Evolutionary conservation across 768 basidiomycete species (phyloP).

Genomic region (Strobilomyces echinocephalus): DNA sequence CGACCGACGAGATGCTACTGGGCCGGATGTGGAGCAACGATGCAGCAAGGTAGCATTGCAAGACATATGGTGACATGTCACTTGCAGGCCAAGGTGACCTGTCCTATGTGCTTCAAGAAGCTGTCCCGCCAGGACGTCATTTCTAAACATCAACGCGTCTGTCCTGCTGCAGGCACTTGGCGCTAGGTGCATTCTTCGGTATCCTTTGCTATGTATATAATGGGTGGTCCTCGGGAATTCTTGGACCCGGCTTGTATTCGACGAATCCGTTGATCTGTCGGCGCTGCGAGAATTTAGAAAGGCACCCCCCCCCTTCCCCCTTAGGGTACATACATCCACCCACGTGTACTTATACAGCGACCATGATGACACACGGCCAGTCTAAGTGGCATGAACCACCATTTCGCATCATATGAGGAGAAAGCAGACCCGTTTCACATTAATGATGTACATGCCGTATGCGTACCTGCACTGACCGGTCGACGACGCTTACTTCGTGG

Average conservation of each 20-base stretch:
- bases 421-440: neutral
- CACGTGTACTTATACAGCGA: neutral
- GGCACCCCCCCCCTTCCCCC: neutral
- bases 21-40: conserved; percentile 16
- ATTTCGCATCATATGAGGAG: neutral
- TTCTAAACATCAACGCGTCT: conserved; percentile 24
- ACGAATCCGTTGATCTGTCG: neutral
- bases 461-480: neutral
- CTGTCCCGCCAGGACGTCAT: conserved; percentile 26
- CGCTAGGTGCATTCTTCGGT: conserved; percentile 3
- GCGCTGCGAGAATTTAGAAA: neutral
- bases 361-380: neutral
- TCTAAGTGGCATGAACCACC: neutral
- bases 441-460: neutral
- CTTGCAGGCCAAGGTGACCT: conserved; percentile 25
- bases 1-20: conserved; percentile 19
- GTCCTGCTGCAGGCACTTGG: conserved; percentile 17
- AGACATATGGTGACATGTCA: conserved; percentile 27
- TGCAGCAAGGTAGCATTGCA: conserved; percentile 28
- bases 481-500: neutral
- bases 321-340: neutral
- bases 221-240: neutral
- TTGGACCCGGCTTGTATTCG: neutral
- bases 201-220: neutral
- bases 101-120: conserved; percentile 26